phyloP scores from a whole-genome alignment of 164 flowering plant genomes.

The Annona squamosa region DNA sequence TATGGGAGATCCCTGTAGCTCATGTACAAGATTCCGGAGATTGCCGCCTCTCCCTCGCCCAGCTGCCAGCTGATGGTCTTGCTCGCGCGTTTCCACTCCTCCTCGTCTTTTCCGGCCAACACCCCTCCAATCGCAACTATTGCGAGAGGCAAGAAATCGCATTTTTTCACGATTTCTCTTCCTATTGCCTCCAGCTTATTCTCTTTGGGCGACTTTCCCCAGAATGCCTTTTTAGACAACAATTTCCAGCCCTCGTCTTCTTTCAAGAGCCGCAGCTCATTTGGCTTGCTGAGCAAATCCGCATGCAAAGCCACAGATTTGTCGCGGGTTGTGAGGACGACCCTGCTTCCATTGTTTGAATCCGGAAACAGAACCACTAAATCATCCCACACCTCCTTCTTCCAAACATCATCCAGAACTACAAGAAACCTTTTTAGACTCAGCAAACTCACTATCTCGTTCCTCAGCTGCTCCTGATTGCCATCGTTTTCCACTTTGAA shows the following conservation, averaged over 20 bases:
- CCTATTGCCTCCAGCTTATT: neutral
- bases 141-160: neutral
- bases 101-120: neutral
- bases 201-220: too few relatives aligned
- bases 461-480: too few relatives aligned
- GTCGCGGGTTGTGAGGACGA: slow-evolving; percentile 22
- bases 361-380: neutral
- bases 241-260: neutral
- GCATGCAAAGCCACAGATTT: slow-evolving; percentile 6
- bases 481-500: too few relatives aligned
- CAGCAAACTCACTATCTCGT: neutral
- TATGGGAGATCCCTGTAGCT: slow-evolving; percentile 6
- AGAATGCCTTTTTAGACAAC: neutral
- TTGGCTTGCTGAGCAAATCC: neutral
- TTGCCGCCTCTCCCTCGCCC: neutral
- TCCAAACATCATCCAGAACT: slow-evolving; percentile 23
- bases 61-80: neutral
- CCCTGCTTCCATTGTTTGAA: slow-evolving; percentile 10
- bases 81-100: slow-evolving; percentile 2
- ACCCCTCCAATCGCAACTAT: neutral
- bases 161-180: neutral
- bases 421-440: slow-evolving; percentile 10
- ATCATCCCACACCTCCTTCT: slow-evolving; percentile 8
- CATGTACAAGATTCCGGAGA: slow-evolving; percentile 2
- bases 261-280: neutral